Percentiles rank a stretch among this genome's conserved stretches.
These are phyloP conservation scores for Rhizophagus prolifer DNA, from an alignment of 192 early-diverging fungal species.

Conservation along the genomic window DNA sequence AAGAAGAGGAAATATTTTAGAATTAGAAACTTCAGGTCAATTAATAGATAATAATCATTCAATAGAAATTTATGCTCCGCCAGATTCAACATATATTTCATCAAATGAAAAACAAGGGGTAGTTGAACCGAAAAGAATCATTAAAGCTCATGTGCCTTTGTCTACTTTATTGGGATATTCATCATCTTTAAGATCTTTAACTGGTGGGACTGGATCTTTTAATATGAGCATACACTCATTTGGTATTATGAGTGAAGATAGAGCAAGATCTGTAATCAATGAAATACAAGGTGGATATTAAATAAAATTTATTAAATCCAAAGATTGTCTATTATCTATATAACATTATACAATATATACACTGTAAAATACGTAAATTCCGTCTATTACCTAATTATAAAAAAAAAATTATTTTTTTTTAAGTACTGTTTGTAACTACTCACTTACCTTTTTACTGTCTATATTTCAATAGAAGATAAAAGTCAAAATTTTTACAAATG, in stretches of 20 bases:
- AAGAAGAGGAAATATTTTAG: slow-evolving; percentile 68
- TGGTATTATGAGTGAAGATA: slow-evolving; percentile 72
- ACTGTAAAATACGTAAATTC: too few species aligned
- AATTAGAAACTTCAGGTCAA: slow-evolving; percentile 46
- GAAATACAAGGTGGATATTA: slow-evolving; percentile 50
- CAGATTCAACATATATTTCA: slow-evolving; percentile 34
- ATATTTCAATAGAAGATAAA: too few species aligned
- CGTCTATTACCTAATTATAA: too few species aligned
- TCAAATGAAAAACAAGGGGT: slow-evolving; percentile 34
- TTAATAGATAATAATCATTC: slow-evolving; percentile 32
- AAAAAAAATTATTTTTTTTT: too few species aligned
- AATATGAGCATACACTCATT: slow-evolving; percentile 83
- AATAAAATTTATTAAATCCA: neutral
- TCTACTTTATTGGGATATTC: slow-evolving; percentile 85
- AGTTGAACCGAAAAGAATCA: slow-evolving; percentile 27
- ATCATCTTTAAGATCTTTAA: slow-evolving; percentile 76
- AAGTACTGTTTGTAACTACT: too few species aligned
- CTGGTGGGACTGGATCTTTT: slow-evolving; percentile 82
- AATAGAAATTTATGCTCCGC: slow-evolving; percentile 46
- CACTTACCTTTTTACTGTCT: too few species aligned
- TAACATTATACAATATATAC: too few species aligned
- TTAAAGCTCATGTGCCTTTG: slow-evolving; percentile 73
- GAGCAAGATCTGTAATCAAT: slow-evolving; percentile 66
- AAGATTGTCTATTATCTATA: too few species aligned
- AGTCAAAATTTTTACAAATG: too few species aligned